Evolutionary conservation across 371 early-diverging fungal genomes (phyloP).

Genomic region (Syncephalis plumigaleata): DNA sequence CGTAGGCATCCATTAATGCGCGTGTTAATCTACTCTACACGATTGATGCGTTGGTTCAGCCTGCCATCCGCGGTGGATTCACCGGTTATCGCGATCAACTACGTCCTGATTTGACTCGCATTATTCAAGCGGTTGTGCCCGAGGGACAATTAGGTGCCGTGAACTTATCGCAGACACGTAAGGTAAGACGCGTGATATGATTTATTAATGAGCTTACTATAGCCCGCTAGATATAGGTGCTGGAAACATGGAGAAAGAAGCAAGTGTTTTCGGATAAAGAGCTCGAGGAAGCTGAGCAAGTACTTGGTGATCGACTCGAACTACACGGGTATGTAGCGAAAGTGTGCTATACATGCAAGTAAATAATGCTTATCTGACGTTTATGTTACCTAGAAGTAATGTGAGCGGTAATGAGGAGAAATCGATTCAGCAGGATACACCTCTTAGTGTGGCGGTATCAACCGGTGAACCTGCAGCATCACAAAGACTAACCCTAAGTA

Average conservation of each 20-base stretch:
- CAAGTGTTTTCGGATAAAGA: too few species aligned
- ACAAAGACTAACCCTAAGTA: slow-evolving; percentile 6
- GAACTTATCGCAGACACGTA: slow-evolving; percentile 46
- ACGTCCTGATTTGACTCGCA: slow-evolving; percentile 26
- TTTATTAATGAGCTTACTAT: not conserved
- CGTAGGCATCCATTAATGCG: slow-evolving; percentile 35
- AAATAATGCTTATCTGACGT: too few species aligned
- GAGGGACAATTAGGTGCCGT: slow-evolving; percentile 42
- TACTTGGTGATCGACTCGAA: not conserved
- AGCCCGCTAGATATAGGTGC: not conserved
- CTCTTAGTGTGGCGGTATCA: too few species aligned
- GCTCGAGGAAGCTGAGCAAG: too few species aligned
- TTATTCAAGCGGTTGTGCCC: slow-evolving; percentile 39
- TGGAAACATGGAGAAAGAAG: too few species aligned
- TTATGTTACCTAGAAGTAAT: not conserved
- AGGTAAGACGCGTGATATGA: slow-evolving; percentile 29
- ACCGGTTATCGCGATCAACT: slow-evolving; percentile 39
- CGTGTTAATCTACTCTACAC: slow-evolving; percentile 58
- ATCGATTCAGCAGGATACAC: too few species aligned
- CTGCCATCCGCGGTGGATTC: slow-evolving; percentile 28
- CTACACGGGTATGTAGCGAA: not conserved
- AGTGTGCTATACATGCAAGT: not conserved
- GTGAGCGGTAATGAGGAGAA: not conserved
- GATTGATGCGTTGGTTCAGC: slow-evolving; percentile 44
- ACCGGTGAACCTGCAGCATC: too few species aligned